phyloP scores from a whole-genome alignment of 108 stramenopile species.

The Parietichytrium sp. region DNA sequence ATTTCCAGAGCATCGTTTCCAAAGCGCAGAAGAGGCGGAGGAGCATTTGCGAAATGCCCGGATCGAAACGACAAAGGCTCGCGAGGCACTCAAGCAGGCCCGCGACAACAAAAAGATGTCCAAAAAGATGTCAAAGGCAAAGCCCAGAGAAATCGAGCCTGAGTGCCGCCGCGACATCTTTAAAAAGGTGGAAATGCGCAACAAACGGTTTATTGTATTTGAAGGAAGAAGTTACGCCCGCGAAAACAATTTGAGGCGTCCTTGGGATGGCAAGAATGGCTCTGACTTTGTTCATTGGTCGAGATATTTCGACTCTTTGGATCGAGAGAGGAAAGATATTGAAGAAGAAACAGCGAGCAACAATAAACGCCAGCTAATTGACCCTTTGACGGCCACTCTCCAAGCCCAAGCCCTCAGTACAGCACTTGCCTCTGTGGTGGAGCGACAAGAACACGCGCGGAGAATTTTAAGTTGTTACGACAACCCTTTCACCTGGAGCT shows the following conservation, averaged over 20 bases:
- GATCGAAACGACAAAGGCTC: neutral
- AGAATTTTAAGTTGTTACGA: neutral
- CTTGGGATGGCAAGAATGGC: slow-evolving; percentile 33
- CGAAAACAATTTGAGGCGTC: neutral
- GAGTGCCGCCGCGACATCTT: neutral
- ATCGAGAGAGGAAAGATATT: slow-evolving; percentile 7
- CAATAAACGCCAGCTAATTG: slow-evolving; percentile 3
- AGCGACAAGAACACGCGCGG: neutral
- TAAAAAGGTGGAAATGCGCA: neutral
- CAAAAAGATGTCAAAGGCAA: neutral
- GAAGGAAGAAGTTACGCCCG: neutral
- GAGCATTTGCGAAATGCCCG: no score
- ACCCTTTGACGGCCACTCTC: neutral
- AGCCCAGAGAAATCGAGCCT: neutral
- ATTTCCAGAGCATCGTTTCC: neutral
- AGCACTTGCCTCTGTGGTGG: neutral
- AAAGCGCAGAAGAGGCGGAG: neutral
- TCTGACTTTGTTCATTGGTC: neutral
- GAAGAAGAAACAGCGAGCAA: slow-evolving; percentile 16
- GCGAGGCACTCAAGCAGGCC: neutral
- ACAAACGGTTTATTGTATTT: neutral
- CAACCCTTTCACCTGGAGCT: slow-evolving; percentile 8
- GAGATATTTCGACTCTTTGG: neutral
- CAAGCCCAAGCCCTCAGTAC: neutral
- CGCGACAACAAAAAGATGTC: neutral